These are phyloP conservation scores for Gonapodya prolifera DNA, from an alignment of 192 early-diverging fungal species.

Conservation along the genomic window DNA sequence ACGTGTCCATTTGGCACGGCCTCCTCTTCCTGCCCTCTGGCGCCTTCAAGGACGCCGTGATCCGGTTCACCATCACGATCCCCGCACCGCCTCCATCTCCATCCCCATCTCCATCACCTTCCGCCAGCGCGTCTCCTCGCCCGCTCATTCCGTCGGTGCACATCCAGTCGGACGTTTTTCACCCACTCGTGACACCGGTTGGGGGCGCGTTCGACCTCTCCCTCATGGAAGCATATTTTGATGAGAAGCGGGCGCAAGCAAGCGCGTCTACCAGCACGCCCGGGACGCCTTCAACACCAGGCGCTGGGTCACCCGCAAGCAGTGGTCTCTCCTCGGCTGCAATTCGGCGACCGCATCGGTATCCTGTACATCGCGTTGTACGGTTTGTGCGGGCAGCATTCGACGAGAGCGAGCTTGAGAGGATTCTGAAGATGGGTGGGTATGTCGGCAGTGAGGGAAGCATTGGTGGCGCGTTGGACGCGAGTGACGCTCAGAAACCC, in stretches of 20 bases:
- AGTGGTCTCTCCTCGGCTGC: no score
- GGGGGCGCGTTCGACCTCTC: background rate
- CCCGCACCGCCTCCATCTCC: background rate
- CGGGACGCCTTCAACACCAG: background rate
- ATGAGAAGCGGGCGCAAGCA: background rate
- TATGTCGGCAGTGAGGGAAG: background rate
- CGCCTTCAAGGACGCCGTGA: background rate
- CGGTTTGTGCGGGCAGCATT: background rate
- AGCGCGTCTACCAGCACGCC: no score
- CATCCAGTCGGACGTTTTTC: background rate
- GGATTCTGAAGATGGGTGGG: background rate
- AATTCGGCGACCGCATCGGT: background rate
- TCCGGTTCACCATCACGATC: background rate
- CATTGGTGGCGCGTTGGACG: no score
- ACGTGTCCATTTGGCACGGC: background rate
- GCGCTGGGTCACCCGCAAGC: no score
- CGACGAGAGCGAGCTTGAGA: background rate
- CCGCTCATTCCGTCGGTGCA: background rate
- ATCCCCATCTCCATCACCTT: background rate
- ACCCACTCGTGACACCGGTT: background rate
- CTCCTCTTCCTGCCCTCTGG: background rate
- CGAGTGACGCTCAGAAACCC: background rate
- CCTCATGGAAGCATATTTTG: background rate
- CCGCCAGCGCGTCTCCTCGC: background rate
- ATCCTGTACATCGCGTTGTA: background rate